phyloP scores from a whole-genome alignment of 179 eudicot genomes.

The Sideroxylon spinosum region DNA sequence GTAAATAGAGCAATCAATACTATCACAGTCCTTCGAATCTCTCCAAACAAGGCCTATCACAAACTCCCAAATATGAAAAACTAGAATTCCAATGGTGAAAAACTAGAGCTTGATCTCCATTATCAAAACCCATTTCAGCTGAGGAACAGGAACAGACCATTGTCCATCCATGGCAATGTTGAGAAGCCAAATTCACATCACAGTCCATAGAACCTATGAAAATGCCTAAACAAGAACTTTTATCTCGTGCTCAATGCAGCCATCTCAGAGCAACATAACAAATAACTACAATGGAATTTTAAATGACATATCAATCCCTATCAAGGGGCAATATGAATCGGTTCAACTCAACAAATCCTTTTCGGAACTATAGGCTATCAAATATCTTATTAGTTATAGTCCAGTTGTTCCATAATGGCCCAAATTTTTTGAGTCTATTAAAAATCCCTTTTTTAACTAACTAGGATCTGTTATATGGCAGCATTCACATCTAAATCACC shows the following conservation, averaged over 20 bases:
- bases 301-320: too few species aligned
- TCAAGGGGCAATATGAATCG: too few species aligned
- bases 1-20: conserved; percentile 15
- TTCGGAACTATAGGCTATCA: too few species aligned
- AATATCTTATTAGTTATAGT: background rate
- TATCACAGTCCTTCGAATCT: conserved; percentile 22
- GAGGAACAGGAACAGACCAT: background rate
- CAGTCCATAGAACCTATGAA: conserved; percentile 9
- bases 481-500: background rate
- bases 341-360: too few species aligned
- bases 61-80: conserved; percentile 31
- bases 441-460: too few species aligned
- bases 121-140: conserved; percentile 5
- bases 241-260: conserved; percentile 60
- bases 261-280: conserved; percentile 57
- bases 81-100: conserved; percentile 15
- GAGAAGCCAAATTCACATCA: conserved; percentile 39
- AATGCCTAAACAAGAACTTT: conserved; percentile 18
- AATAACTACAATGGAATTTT: too few species aligned
- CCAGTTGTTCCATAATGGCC: background rate
- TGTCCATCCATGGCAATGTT: conserved; percentile 52
- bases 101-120: conserved; percentile 3
- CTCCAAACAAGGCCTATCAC: conserved; percentile 28
- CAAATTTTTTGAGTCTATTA: background rate
- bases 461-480: background rate